Percentiles rank a stretch among this genome's conserved stretches.
Conservation (phyloP, 2,329 filamentous ascomycete genomes). For the Elsinoe perseae region DNA sequence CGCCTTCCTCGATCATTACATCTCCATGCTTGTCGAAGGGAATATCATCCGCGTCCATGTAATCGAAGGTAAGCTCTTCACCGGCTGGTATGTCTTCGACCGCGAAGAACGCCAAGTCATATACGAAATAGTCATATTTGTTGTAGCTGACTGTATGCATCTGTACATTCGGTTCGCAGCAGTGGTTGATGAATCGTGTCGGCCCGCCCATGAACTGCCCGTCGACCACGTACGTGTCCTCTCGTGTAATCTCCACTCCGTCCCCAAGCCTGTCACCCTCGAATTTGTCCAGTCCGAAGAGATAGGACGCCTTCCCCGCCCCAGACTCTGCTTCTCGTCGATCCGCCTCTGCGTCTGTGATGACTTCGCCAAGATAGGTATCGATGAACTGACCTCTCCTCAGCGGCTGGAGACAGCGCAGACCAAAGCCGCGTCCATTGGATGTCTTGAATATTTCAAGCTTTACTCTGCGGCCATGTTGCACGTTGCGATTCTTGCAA, state of each 20-base stretch:
- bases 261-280: conserved; percentile 20
- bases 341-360: conserved; percentile 52
- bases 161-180: conserved; percentile 68
- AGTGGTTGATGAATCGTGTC: conserved; percentile 77
- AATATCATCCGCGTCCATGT: conserved; percentile 56
- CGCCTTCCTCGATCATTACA: conserved; percentile 20
- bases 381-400: conserved; percentile 71
- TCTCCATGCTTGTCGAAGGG: conserved; percentile 25
- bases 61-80: conserved; percentile 73
- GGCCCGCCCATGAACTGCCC: conserved; percentile 73
- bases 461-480: conserved; percentile 61
- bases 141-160: conserved; percentile 75
- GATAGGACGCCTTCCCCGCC: conserved; percentile 65
- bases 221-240: conserved; percentile 45
- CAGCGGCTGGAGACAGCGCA: conserved; percentile 58
- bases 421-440: conserved; percentile 71
- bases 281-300: conserved; percentile 79
- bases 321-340: conserved; percentile 53
- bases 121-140: conserved; percentile 63
- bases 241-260: conserved; percentile 38
- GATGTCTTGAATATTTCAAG: conserved; percentile 69
- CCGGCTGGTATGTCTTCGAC: conserved; percentile 55
- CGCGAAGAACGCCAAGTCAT: conserved; percentile 71
- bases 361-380: conserved; percentile 60
- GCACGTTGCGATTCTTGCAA: conserved; percentile 71